These are phyloP conservation scores for Lagerstroemia speciosa DNA, from an alignment of 345 rosid species.

Conservation along the genomic window DNA sequence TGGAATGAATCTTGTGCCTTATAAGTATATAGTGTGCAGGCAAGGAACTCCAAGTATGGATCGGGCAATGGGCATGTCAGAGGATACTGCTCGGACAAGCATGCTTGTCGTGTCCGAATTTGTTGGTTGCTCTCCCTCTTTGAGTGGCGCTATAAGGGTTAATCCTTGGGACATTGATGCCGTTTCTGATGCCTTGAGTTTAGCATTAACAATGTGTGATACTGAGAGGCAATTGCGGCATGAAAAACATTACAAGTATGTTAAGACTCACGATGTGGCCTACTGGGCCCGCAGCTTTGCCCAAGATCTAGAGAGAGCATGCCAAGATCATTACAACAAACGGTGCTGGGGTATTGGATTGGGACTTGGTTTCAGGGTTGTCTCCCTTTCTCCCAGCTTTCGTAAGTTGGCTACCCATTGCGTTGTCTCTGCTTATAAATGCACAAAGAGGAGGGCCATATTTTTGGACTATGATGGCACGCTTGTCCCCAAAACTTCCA, in stretches of 20 bases:
- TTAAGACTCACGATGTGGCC: conserved; percentile 61
- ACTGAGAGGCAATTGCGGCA: conserved; percentile 63
- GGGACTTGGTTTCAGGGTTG: conserved; percentile 61
- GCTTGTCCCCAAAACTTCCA: conserved; percentile 50
- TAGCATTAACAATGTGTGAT: conserved; percentile 45
- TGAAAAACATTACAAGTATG: conserved; percentile 67
- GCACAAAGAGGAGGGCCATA: conserved; percentile 57
- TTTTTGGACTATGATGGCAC: conserved; percentile 79
- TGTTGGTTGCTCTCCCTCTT: conserved; percentile 74
- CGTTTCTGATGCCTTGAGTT: conserved; percentile 57
- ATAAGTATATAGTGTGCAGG: conserved; percentile 65
- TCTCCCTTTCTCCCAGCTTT: conserved; percentile 68
- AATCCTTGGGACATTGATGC: conserved; percentile 75
- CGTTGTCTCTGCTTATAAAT: conserved; percentile 46
- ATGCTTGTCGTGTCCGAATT: conserved; percentile 81
- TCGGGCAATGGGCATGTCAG: conserved; percentile 31
- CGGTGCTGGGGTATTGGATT: conserved; percentile 74
- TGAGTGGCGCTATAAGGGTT: conserved; percentile 77
- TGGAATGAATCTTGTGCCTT: conserved; percentile 78
- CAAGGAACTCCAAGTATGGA: conserved; percentile 60
- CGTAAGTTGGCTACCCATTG: conserved; percentile 51
- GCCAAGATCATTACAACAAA: conserved; percentile 58
- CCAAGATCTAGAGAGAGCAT: conserved; percentile 66
- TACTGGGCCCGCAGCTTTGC: conserved; percentile 71
- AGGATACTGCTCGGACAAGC: conserved; percentile 47